A percentile compares a stretch with the other conserved stretches of the same genome.
phyloP scores from a whole-genome alignment of 1,139 yeast genomes.

The Geotrichum armillariae region DNA sequence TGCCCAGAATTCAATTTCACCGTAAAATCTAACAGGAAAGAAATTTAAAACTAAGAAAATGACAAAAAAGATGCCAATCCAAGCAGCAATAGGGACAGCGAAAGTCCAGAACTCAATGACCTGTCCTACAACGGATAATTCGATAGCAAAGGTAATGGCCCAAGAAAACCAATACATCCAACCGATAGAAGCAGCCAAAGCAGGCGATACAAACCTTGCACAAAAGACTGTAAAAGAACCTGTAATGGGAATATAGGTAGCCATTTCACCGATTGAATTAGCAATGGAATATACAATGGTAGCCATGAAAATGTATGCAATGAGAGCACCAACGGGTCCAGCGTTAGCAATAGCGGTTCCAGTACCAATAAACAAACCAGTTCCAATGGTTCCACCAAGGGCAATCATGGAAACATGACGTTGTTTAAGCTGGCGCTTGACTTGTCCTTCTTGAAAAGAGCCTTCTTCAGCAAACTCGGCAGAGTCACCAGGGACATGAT shows the following conservation, averaged over 20 bases:
- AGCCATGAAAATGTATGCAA: constrained; percentile 55
- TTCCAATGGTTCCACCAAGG: constrained; percentile 54
- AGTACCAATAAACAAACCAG: constrained; percentile 62
- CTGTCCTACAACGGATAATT: constrained; percentile 59
- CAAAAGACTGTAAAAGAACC: constrained; percentile 67
- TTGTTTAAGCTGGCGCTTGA: constrained; percentile 43
- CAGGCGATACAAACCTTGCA: constrained; percentile 57
- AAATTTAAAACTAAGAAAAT: constrained; percentile 36
- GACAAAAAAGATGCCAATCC: constrained; percentile 32
- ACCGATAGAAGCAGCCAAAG: constrained; percentile 62
- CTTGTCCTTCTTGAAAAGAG: constrained; percentile 13
- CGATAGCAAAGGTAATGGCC: constrained; percentile 62
- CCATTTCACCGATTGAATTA: constrained; percentile 65
- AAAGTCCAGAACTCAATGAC: constrained; percentile 57
- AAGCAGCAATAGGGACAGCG: constrained; percentile 53
- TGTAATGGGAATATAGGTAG: constrained; percentile 57
- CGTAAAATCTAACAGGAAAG: constrained; percentile 41
- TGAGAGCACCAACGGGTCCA: constrained; percentile 68
- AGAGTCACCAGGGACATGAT: neutral
- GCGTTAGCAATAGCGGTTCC: constrained; percentile 59
- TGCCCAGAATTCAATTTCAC: constrained; percentile 40
- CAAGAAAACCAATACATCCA: constrained; percentile 67
- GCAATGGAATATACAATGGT: constrained; percentile 54
- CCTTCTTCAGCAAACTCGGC: neutral
- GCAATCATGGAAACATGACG: constrained; percentile 53